These are phyloP conservation scores for Leucocoprinus leucothites DNA, from an alignment of 768 basidiomycete genomes.

Conservation along the genomic window DNA sequence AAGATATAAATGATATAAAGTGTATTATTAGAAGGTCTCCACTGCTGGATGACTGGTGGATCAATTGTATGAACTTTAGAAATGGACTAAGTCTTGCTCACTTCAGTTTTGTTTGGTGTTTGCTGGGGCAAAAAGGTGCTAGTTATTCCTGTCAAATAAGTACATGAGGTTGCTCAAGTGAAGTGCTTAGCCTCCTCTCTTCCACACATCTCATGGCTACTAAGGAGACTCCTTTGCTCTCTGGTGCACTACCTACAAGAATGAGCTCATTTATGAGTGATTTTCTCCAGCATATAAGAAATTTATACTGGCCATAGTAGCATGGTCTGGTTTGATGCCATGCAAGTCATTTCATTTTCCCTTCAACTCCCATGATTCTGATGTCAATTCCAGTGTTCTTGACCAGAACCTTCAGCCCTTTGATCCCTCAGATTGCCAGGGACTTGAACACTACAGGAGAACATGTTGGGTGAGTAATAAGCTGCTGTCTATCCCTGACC, in stretches of 20 bases:
- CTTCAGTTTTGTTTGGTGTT: too few species aligned
- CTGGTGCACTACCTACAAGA: constrained; percentile 4
- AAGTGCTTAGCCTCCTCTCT: too few species aligned
- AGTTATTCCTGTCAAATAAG: too few species aligned
- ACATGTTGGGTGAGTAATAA: constrained; percentile 48
- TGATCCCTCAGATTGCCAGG: constrained; percentile 66
- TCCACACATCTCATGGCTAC: not conserved
- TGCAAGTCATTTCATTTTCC: constrained; percentile 31
- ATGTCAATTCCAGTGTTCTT: constrained; percentile 51
- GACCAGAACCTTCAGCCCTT: constrained; percentile 65
- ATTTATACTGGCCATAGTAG: constrained; percentile 52
- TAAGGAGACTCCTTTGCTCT: not conserved
- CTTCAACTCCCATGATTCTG: not conserved
- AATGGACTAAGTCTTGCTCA: too few species aligned
- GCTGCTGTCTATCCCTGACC: not conserved
- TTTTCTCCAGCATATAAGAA: constrained; percentile 52
- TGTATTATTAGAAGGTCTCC: too few species aligned
- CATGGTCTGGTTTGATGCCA: constrained; percentile 60
- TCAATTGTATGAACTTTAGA: too few species aligned
- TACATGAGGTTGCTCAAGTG: too few species aligned
- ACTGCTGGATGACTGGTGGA: too few species aligned
- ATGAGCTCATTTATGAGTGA: constrained; percentile 46
- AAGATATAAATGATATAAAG: too few species aligned
- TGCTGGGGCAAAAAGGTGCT: too few species aligned
- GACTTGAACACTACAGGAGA: constrained; percentile 58